Percentiles rank a stretch among this genome's conserved stretches.
These are phyloP conservation scores for Drechslerella dactyloides DNA, from an alignment of 2,329 filamentous ascomycete genomes.

Conservation along the genomic window DNA sequence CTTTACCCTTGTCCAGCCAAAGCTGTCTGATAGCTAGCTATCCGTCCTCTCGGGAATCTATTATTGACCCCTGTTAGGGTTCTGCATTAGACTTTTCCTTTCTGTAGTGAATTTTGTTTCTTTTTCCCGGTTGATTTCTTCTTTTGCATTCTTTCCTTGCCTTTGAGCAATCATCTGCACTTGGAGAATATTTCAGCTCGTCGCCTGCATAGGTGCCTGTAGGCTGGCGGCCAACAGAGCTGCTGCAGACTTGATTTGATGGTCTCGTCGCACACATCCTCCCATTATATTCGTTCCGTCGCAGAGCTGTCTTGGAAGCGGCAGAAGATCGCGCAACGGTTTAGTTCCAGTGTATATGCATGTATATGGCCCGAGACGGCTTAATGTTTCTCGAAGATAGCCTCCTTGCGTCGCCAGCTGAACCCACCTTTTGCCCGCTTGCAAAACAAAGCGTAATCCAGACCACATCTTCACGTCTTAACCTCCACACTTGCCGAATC, in stretches of 20 bases:
- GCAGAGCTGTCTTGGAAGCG: not conserved
- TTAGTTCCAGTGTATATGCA: not conserved
- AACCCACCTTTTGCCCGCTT: slow-evolving; percentile 14
- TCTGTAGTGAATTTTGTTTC: not conserved
- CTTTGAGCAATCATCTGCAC: not conserved
- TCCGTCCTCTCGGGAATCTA: slow-evolving; percentile 37
- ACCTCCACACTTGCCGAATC: slow-evolving; percentile 3
- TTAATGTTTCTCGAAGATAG: slow-evolving; percentile 13
- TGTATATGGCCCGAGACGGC: not conserved
- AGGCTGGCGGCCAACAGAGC: slow-evolving; percentile 4
- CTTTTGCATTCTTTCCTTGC: not conserved
- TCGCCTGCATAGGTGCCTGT: slow-evolving; percentile 13
- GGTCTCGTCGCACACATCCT: slow-evolving; percentile 24
- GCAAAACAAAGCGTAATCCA: slow-evolving; percentile 30
- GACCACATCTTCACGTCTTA: slow-evolving; percentile 11
- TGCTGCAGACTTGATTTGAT: slow-evolving; percentile 21
- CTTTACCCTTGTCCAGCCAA: slow-evolving; percentile 12
- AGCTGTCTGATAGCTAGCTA: slow-evolving; percentile 27
- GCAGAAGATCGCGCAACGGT: slow-evolving; percentile 13
- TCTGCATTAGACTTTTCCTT: not conserved
- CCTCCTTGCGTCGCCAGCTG: slow-evolving; percentile 45
- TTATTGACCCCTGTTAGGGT: slow-evolving; percentile 12
- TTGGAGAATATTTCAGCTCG: not conserved
- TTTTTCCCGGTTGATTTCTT: slow-evolving; percentile 10
- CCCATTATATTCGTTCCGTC: slow-evolving; percentile 7